A percentile compares a stretch with the other conserved stretches of the same genome.
phyloP scores from a whole-genome alignment of 2,329 filamentous ascomycete species.

The Ceratocystis cacaofunesta region DNA sequence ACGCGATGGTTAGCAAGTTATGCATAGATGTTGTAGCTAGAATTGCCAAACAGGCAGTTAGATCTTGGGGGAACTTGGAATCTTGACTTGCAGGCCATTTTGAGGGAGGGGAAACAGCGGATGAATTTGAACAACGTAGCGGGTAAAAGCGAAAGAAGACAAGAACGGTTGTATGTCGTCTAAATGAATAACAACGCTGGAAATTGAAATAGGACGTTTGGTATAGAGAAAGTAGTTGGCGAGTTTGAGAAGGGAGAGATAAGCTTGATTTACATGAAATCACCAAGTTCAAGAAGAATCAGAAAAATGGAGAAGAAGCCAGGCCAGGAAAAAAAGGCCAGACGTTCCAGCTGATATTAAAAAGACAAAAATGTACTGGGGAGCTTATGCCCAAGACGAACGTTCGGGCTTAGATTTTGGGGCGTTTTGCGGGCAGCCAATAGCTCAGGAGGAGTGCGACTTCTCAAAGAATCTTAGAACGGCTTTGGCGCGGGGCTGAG shows the following conservation, averaged over 20 bases:
- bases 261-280: not conserved
- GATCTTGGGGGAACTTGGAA: not conserved
- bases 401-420: constrained; percentile 1
- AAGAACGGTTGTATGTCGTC: not conserved
- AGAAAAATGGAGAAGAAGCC: not conserved
- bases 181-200: not conserved
- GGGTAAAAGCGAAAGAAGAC: not conserved
- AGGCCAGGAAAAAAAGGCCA: constrained; percentile 3
- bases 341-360: constrained; percentile 5
- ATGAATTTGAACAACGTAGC: not conserved
- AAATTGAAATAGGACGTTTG: not conserved
- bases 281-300: not conserved
- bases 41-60: not conserved
- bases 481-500: constrained; percentile 17
- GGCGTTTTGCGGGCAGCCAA: not conserved
- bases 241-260: not conserved
- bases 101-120: constrained; percentile 14
- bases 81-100: constrained; percentile 29
- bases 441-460: constrained; percentile 4
- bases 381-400: constrained; percentile 12
- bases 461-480: not conserved
- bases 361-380: constrained; percentile 12
- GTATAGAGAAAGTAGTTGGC: constrained; percentile 1
- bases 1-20: constrained; percentile 17
- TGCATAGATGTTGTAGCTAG: not conserved